Base-by-base conservation (phyloP, 345 rosid species). In the Citrus cavaleriei region DNA sequence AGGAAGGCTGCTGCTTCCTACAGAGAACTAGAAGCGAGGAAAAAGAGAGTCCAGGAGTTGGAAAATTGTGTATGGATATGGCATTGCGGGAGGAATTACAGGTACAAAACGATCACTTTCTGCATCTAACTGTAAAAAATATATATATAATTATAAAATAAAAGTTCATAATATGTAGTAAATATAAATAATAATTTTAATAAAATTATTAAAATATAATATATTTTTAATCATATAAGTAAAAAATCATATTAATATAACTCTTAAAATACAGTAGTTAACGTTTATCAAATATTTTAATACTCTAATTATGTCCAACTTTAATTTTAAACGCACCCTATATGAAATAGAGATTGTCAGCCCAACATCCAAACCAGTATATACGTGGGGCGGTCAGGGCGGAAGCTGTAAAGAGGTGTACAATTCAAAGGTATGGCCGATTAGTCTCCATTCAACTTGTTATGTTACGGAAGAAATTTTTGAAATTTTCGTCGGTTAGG, bases 11-110 rank as follows among this genome's bases (percentile, higher is more conserved):
- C 89, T 57, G 64, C 83, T 74, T 89, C 96, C 1, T 91, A 93
- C 81, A 87, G 91, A 85, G 97, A 90, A 78, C 89, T 95, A 30
- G 94, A 92, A 83, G 93, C 87, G 46, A 86, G 98, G 68, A 86
- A 83, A 78, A 87, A 80, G 77, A 88, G 95, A 80, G 92, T 84
- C 10, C 80, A 86, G 19, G 88, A 90, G 55, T 79, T 92, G 85
- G 93, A 90, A 83, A 90, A 73, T 24, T 92, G 59, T 89, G 92
- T 71, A 83, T 75, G 87, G 94, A 90, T 18, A 91, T 93, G 99
- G 68, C 90, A 40, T 58, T 92, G 90, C 84, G 91, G 79, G 89
- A 89, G 84, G 99, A 92, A 83, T 80, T 93, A 42, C 97, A 93
- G 93, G 98, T 91, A 84, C 55, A n/a, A 30, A 21, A 55, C 14